Conservation (phyloP, 805 yeast genomes). For the Candida maesae region DNA sequence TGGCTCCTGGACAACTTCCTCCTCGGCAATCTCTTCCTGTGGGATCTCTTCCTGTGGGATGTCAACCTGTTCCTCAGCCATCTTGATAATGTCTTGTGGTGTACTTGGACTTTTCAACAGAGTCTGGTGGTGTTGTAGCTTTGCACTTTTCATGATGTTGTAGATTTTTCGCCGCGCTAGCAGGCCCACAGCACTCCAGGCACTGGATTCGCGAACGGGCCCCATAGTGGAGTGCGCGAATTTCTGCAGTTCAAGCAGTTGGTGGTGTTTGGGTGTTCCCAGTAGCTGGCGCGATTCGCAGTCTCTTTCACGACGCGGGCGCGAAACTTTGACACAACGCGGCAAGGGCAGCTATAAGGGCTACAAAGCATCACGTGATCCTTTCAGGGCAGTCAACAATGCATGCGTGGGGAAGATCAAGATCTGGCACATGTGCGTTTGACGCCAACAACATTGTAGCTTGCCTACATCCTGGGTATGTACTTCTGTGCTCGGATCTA, state of each 20-base stretch:
- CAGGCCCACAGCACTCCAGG: background rate
- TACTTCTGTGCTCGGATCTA: too few relatives aligned
- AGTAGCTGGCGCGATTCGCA: too few relatives aligned
- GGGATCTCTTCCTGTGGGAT: conserved; percentile 36
- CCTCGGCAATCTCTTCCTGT: conserved; percentile 43
- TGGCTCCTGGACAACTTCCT: conserved; percentile 82
- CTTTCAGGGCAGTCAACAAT: background rate
- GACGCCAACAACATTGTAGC: too few relatives aligned
- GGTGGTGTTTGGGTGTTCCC: too few relatives aligned
- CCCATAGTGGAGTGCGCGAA: too few relatives aligned
- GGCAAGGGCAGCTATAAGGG: too few relatives aligned
- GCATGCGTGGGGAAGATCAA: too few relatives aligned
- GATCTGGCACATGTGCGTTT: too few relatives aligned
- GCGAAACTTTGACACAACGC: too few relatives aligned
- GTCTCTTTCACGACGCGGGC: too few relatives aligned
- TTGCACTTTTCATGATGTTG: conserved; percentile 12
- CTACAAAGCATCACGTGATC: background rate
- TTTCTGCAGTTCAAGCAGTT: too few relatives aligned
- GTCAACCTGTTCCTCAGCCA: conserved; percentile 73
- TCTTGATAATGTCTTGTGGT: conserved; percentile 34
- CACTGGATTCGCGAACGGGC: conserved; percentile 1
- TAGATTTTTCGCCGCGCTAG: conserved; percentile 12
- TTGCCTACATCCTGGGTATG: too few relatives aligned
- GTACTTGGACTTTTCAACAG: conserved; percentile 1
- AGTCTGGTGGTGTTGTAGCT: conserved; percentile 1